Conservation (phyloP, 352 stramenopile genomes). For the Pythium guiyangense region DNA sequence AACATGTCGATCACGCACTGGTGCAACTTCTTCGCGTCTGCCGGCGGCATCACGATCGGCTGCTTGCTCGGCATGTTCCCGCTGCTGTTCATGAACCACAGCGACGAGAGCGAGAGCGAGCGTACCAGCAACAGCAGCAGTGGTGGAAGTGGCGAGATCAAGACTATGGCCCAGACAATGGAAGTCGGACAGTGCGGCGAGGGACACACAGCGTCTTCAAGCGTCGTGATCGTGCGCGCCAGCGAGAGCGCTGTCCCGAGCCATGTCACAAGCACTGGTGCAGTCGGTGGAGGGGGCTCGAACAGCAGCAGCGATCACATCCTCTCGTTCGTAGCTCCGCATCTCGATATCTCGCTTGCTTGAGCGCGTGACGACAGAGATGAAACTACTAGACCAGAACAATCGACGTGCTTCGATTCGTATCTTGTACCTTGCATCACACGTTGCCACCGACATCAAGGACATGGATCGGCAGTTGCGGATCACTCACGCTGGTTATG, state of each 20-base stretch:
- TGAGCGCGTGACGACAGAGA: background rate
- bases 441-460: too few species aligned
- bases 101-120: conserved; percentile 39
- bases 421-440: too few species aligned
- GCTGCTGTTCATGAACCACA: conserved; percentile 83
- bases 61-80: conserved; percentile 91
- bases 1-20: conserved; percentile 72
- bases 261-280: too few species aligned
- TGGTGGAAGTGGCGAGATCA: conserved; percentile 10
- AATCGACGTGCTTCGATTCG: background rate
- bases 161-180: conserved; percentile 1
- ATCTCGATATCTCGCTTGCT: background rate
- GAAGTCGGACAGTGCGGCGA: background rate
- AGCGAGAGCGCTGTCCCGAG: background rate
- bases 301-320: background rate
- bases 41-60: conserved; percentile 80
- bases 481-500: too few species aligned
- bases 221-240: conserved; percentile 18
- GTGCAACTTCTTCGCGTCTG: conserved; percentile 73
- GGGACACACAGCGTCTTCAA: background rate
- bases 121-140: conserved; percentile 20
- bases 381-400: background rate
- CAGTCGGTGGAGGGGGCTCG: conserved; percentile 20
- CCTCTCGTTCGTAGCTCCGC: background rate
- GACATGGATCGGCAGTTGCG: too few species aligned